A percentile compares a stretch with the other conserved stretches of the same genome.
phyloP scores from a whole-genome alignment of 768 basidiomycete species.

The Panaeolus cyanescens region DNA sequence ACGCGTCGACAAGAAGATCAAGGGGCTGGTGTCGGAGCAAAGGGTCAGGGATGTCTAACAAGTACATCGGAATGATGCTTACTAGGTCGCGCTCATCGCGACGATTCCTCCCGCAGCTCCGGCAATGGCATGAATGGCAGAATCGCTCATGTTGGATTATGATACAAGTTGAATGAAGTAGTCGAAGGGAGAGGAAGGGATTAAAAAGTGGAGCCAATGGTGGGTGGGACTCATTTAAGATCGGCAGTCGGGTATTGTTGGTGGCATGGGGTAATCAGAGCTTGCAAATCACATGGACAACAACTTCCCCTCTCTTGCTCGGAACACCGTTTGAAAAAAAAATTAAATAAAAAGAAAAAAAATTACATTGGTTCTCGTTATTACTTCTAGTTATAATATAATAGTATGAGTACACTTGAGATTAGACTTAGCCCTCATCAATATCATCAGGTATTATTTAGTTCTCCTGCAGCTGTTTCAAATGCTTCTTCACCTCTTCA shows the following conservation, averaged over 20 bases:
- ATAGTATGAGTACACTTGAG: conserved; percentile 14
- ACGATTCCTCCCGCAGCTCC: conserved; percentile 89
- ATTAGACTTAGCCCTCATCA: conserved; percentile 6
- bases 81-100: conserved; percentile 93
- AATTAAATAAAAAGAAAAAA: neutral
- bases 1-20: conserved; percentile 90
- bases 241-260: conserved; percentile 16
- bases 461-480: conserved; percentile 45
- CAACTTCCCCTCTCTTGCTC: too few species aligned
- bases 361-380: neutral
- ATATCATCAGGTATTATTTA: neutral
- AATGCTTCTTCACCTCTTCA: conserved; percentile 64
- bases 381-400: conserved; percentile 2
- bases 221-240: conserved; percentile 11
- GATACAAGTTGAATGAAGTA: neutral
- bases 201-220: conserved; percentile 4
- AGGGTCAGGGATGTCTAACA: conserved; percentile 7
- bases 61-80: conserved; percentile 26
- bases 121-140: conserved; percentile 82
- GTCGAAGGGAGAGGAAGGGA: conserved; percentile 10
- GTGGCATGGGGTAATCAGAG: neutral
- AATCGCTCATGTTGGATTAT: conserved; percentile 60
- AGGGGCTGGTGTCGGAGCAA: conserved; percentile 60
- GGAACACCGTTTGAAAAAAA: neutral
- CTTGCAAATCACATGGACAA: neutral